Evolutionary conservation across 192 early-diverging fungal species (phyloP).

Genomic region (Linnemannia hyalina): DNA sequence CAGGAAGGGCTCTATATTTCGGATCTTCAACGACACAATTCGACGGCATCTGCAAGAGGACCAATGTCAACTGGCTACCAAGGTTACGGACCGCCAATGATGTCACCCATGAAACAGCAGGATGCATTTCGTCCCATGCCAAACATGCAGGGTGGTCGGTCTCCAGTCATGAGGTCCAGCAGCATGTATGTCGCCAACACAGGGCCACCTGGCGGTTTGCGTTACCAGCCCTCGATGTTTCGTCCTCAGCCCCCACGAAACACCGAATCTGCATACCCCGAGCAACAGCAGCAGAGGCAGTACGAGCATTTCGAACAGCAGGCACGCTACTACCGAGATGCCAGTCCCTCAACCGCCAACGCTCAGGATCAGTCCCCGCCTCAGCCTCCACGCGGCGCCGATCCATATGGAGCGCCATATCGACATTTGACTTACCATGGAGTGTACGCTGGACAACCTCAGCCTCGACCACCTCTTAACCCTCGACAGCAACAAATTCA

Average conservation of each 20-base stretch:
- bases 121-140: not conserved
- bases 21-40: not conserved
- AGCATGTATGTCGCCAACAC: conserved; percentile 14
- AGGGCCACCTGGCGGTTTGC: not conserved
- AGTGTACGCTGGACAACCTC: conserved; percentile 3
- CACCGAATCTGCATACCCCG: conserved; percentile 8
- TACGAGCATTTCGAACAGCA: conserved; percentile 43
- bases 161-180: conserved; percentile 16
- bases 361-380: not conserved
- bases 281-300: conserved; percentile 24
- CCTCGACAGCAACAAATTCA: conserved; percentile 18
- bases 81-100: not conserved
- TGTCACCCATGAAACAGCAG: not conserved
- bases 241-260: conserved; percentile 21
- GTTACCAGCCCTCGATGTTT: conserved; percentile 8
- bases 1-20: not conserved
- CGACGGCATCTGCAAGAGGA: not conserved
- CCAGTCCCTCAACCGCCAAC: not conserved
- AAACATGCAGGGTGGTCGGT: not conserved
- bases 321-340: conserved; percentile 35
- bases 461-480: not conserved
- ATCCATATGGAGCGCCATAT: conserved; percentile 2
- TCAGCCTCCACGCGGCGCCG: not conserved
- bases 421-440: conserved; percentile 18
- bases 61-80: not conserved